Conservation (phyloP, 305 asterid species). For the Fraxinus baroniana region DNA sequence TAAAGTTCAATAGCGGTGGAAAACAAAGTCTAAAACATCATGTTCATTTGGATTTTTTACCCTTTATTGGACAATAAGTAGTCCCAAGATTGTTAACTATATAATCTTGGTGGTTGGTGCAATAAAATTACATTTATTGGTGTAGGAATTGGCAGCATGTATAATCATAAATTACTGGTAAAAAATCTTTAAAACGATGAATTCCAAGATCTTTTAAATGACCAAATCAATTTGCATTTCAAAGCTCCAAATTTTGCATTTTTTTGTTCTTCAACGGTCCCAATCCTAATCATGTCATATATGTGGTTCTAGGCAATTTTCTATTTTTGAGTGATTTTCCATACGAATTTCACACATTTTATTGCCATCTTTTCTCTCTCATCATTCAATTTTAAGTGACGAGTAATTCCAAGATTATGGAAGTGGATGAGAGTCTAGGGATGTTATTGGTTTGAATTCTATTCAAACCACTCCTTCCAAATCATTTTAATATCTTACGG, state of each 20-base stretch:
- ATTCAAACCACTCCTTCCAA: not conserved
- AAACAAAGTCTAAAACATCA: not conserved
- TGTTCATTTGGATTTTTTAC: not conserved
- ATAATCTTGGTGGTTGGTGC: not conserved
- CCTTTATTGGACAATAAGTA: not conserved
- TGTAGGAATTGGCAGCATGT: no score
- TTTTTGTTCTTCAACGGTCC: no score
- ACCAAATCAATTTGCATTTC: no score
- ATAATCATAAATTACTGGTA: no score
- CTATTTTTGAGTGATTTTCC: not conserved
- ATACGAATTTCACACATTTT: not conserved
- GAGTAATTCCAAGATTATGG: not conserved
- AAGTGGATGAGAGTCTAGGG: not conserved
- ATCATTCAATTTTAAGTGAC: no score
- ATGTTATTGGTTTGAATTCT: not conserved
- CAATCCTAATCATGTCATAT: no score
- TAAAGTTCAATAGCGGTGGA: not conserved
- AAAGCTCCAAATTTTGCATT: no score
- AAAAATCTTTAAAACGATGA: no score
- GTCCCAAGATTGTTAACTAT: not conserved
- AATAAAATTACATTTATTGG: not conserved
- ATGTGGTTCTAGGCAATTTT: not conserved
- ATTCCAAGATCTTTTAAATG: no score
- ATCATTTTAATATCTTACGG: not conserved
- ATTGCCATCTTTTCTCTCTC: no score